Evolutionary conservation across 139 green algal genomes (phyloP).

Genomic region (Closterium sp.): DNA sequence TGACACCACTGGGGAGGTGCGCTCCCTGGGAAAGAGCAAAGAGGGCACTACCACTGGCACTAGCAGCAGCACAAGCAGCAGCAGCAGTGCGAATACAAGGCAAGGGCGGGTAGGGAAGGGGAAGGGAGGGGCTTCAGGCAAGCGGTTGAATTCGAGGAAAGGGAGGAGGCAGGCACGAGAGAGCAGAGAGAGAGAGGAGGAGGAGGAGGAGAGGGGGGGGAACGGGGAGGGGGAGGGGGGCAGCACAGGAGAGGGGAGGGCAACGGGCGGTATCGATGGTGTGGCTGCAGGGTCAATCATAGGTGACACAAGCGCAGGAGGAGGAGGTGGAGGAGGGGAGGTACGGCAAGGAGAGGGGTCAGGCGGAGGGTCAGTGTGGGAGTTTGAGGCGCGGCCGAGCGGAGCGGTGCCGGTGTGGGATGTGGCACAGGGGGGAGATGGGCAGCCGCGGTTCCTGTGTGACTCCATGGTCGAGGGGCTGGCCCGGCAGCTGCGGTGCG

Average conservation of each 20-base stretch:
- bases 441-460: slow-evolving; percentile 34
- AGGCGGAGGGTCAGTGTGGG: no score
- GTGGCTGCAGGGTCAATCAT: no score
- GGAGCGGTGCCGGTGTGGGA: slow-evolving; percentile 14
- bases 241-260: background rate
- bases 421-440: slow-evolving; percentile 1
- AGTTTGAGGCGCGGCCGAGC: background rate
- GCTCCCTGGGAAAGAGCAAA: background rate
- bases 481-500: slow-evolving; percentile 38
- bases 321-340: no score
- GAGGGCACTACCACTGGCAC: background rate
- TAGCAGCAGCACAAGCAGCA: background rate
- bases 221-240: background rate
- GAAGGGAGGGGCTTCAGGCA: background rate
- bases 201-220: background rate
- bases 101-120: background rate
- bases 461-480: slow-evolving; percentile 45
- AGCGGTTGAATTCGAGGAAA: background rate
- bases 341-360: background rate
- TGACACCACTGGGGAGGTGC: background rate
- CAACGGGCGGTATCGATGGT: no score
- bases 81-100: background rate
- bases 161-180: background rate
- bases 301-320: no score
- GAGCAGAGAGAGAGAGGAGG: background rate